Percentiles rank a stretch among this genome's conserved stretches.
Conservation (phyloP, 73 alveolate genomes). For the Paramecium tetraurelia region DNA sequence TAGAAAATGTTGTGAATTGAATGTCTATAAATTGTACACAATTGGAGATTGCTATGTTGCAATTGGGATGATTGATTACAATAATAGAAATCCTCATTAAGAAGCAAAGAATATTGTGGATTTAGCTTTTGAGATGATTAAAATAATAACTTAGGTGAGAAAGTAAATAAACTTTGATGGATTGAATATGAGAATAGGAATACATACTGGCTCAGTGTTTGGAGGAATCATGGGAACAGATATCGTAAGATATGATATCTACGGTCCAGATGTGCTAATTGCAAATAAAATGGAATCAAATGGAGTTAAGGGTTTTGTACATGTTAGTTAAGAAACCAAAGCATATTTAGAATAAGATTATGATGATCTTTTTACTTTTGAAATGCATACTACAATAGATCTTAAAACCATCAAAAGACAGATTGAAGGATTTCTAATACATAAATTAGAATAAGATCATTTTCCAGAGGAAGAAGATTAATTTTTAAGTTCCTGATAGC, state of each 20-base stretch:
- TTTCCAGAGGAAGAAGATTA: background rate
- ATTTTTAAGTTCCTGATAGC: background rate
- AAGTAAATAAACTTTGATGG: constrained; percentile 39
- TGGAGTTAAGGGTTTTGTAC: constrained; percentile 44
- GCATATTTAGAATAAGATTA: constrained; percentile 1
- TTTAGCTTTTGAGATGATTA: constrained; percentile 56
- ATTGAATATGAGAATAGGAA: constrained; percentile 57
- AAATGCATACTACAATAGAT: constrained; percentile 20
- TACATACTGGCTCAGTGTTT: constrained; percentile 52
- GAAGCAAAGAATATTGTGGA: constrained; percentile 55
- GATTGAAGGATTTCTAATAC: background rate
- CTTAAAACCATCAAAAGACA: background rate
- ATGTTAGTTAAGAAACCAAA: constrained; percentile 38
- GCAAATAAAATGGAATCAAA: constrained; percentile 63
- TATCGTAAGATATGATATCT: constrained; percentile 58
- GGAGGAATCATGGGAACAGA: constrained; percentile 63
- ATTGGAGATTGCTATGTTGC: constrained; percentile 68
- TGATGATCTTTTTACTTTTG: constrained; percentile 18
- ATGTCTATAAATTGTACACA: constrained; percentile 60
- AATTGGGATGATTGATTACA: constrained; percentile 48
- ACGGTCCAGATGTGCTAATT: constrained; percentile 53
- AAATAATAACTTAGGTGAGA: constrained; percentile 23
- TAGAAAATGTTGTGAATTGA: constrained; percentile 49
- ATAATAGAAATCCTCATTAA: constrained; percentile 51
- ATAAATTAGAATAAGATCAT: constrained; percentile 8